Percentiles rank a stretch among this genome's conserved stretches.
These are phyloP conservation scores for Straminergon stramineum DNA, from an alignment of 225 moss, liverwort and hornwort genomes.

Conservation along the genomic window DNA sequence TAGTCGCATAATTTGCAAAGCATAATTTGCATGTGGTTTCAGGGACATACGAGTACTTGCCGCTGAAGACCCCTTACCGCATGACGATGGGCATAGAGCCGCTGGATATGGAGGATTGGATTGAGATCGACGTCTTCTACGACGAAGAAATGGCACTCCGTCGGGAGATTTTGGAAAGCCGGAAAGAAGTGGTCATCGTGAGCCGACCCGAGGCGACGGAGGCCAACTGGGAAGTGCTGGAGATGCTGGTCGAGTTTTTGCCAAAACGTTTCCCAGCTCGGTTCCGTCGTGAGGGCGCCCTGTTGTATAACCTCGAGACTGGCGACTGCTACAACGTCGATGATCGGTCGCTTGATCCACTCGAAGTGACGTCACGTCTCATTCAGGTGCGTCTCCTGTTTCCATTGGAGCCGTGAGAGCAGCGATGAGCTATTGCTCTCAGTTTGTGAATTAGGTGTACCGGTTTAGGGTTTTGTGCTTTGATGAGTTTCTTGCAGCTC, in stretches of 20 bases:
- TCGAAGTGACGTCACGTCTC: slow-evolving; percentile 41
- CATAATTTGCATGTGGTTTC: neutral
- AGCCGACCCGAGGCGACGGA: slow-evolving; percentile 51
- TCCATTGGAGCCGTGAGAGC: neutral
- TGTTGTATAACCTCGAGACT: slow-evolving; percentile 23
- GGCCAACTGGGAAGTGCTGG: slow-evolving; percentile 61
- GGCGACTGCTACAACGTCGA: slow-evolving; percentile 34
- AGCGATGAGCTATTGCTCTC: neutral
- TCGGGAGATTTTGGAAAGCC: slow-evolving; percentile 45
- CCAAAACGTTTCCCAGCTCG: slow-evolving; percentile 39
- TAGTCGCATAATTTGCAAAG: neutral
- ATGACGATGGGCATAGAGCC: slow-evolving; percentile 77
- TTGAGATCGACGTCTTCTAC: slow-evolving; percentile 65
- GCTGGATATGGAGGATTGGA: slow-evolving; percentile 54
- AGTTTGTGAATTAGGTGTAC: neutral
- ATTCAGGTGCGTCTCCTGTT: slow-evolving; percentile 34
- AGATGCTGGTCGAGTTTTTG: slow-evolving; percentile 48
- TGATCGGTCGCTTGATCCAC: slow-evolving; percentile 46
- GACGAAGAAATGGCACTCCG: slow-evolving; percentile 76
- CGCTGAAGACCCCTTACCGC: slow-evolving; percentile 48
- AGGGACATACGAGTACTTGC: slow-evolving; percentile 66
- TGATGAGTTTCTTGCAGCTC: neutral
- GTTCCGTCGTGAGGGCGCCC: slow-evolving; percentile 23
- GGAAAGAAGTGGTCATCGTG: slow-evolving; percentile 39
- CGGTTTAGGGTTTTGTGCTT: neutral